phyloP scores from a whole-genome alignment of 805 yeast species.

The Starmera amethionina region DNA sequence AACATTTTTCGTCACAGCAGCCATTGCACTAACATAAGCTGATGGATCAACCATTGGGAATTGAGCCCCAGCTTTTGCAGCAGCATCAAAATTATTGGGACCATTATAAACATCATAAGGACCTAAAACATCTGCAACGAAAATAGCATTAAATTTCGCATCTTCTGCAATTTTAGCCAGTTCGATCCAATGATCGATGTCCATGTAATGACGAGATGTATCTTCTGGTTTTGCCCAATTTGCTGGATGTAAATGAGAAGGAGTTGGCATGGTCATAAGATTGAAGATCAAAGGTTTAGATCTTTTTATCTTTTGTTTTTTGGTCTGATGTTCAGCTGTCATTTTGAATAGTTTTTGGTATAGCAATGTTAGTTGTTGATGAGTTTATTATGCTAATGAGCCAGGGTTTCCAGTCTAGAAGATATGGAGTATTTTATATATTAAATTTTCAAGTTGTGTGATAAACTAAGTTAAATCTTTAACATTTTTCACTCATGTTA shows the following conservation, averaged over 20 bases:
- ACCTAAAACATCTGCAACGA: conserved; percentile 28
- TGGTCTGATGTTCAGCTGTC: neutral
- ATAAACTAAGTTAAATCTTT: no score
- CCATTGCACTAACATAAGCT: conserved; percentile 27
- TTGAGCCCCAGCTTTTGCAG: conserved; percentile 20
- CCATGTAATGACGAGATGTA: conserved; percentile 15
- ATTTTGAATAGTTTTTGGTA: conserved; percentile 6
- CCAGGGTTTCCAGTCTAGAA: no score
- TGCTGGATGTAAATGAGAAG: conserved; percentile 17
- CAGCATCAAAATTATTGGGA: conserved; percentile 21
- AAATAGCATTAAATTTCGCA: conserved; percentile 26
- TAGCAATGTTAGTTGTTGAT: no score
- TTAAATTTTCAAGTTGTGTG: no score
- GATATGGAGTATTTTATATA: no score
- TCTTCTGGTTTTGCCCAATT: conserved; percentile 30
- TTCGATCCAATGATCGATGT: conserved; percentile 25
- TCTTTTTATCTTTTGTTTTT: neutral
- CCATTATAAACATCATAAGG: conserved; percentile 29
- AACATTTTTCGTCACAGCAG: conserved; percentile 26
- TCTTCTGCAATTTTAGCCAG: conserved; percentile 23
- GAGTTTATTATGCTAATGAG: no score
- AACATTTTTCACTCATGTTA: no score
- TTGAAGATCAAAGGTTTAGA: conserved; percentile 21
- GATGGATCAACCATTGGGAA: conserved; percentile 27
- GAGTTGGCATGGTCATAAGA: conserved; percentile 24